phyloP scores from a whole-genome alignment of 2,329 filamentous ascomycete genomes.

The Colletotrichum filicis region DNA sequence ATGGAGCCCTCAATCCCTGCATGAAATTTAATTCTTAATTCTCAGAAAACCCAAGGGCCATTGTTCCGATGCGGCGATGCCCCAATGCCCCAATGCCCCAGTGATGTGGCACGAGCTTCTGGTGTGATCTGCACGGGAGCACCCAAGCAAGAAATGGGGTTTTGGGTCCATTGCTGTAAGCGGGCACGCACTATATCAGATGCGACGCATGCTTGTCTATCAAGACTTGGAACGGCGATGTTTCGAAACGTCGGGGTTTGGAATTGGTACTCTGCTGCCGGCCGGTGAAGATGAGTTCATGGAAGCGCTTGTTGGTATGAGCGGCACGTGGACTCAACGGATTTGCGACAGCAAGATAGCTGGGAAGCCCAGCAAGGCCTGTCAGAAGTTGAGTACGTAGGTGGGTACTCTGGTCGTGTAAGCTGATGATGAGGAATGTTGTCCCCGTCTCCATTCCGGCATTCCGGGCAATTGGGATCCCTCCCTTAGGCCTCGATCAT shows the following conservation, averaged over 20 bases:
- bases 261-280: neutral
- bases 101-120: slow-evolving; percentile 29
- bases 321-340: neutral
- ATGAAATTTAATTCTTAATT: slow-evolving; percentile 1
- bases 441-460: neutral
- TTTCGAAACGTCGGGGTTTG: neutral
- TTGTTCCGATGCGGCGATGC: neutral
- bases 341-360: neutral
- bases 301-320: neutral
- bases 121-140: slow-evolving; percentile 30
- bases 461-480: neutral
- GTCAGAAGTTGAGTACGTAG: no score
- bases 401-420: neutral
- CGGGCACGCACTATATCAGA: neutral
- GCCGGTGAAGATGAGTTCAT: neutral
- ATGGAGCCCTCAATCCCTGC: slow-evolving; percentile 27
- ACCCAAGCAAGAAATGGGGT: slow-evolving; percentile 26
- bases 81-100: slow-evolving; percentile 2
- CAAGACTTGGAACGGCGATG: neutral
- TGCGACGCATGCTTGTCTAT: neutral
- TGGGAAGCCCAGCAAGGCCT: neutral
- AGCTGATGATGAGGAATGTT: neutral
- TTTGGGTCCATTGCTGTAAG: slow-evolving; percentile 6
- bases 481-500: neutral
- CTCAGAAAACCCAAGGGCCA: slow-evolving; percentile 23